A percentile compares a stretch with the other conserved stretches of the same genome.
These are phyloP conservation scores for Hippophae gyantsensis DNA, from an alignment of 306 rosid species.

Conservation along the genomic window DNA sequence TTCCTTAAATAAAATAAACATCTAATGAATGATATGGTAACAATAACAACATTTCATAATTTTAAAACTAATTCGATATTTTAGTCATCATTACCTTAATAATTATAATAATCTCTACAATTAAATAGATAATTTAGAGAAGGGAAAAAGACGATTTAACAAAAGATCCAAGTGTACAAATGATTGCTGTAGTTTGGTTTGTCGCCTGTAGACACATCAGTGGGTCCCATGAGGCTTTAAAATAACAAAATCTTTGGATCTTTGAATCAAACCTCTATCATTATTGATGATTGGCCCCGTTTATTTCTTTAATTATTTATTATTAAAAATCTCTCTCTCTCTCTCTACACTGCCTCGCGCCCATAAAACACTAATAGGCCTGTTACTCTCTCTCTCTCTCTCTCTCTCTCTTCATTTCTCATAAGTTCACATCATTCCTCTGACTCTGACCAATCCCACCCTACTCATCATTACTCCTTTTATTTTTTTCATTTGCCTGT, in stretches of 20 bases:
- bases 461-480: conserved; percentile 4
- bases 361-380: conserved; percentile 13
- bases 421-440: conserved; percentile 33
- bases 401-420: too few species aligned
- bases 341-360: conserved; percentile 1
- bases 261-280: conserved; percentile 9
- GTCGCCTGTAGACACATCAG: conserved; percentile 41
- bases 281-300: conserved; percentile 7
- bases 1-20: too few species aligned
- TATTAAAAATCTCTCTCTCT: too few species aligned
- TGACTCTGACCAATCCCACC: conserved; percentile 15
- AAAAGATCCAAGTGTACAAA: conserved; percentile 46
- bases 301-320: too few species aligned
- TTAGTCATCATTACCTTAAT: too few species aligned
- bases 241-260: conserved; percentile 2
- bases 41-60: too few species aligned
- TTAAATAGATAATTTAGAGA: background rate
- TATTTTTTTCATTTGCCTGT: background rate
- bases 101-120: background rate
- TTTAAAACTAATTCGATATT: too few species aligned
- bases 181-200: conserved; percentile 44
- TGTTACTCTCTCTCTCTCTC: background rate
- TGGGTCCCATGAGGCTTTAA: conserved; percentile 9
- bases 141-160: background rate
- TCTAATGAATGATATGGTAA: too few species aligned